A percentile compares a stretch with the other conserved stretches of the same genome.
Evolutionary conservation across 2,329 filamentous ascomycete genomes (phyloP).

Genomic region (Fonsecaea multimorphosa): DNA sequence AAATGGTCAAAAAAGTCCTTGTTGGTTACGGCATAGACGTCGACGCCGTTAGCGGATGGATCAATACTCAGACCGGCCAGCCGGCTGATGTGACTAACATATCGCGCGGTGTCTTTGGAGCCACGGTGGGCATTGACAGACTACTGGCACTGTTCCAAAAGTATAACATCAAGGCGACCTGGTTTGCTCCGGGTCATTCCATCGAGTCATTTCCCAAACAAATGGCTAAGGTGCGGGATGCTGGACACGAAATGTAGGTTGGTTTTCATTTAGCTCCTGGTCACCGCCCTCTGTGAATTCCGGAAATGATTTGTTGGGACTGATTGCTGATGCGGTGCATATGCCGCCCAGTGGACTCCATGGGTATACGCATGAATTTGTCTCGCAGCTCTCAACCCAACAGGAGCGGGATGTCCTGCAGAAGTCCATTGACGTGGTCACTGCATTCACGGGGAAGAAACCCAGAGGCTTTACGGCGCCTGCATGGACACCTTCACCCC

Average conservation of each 20-base stretch:
- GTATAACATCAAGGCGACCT: conserved; percentile 59
- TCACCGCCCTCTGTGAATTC: neutral
- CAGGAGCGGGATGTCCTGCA: conserved; percentile 49
- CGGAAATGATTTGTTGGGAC: conserved; percentile 39
- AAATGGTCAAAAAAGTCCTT: conserved; percentile 32
- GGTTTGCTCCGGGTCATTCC: conserved; percentile 66
- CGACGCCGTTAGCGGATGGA: conserved; percentile 38
- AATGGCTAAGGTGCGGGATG: conserved; percentile 51
- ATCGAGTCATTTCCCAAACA: conserved; percentile 61
- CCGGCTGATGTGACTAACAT: conserved; percentile 45
- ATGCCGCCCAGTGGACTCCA: conserved; percentile 45
- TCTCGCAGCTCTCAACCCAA: conserved; percentile 39
- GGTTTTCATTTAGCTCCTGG: neutral
- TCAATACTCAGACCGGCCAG: conserved; percentile 50
- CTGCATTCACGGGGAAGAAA: conserved; percentile 48
- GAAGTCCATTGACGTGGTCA: conserved; percentile 49
- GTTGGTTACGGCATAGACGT: conserved; percentile 35
- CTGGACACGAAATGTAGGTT: conserved; percentile 50
- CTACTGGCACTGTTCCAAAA: conserved; percentile 51
- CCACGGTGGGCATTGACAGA: conserved; percentile 38
- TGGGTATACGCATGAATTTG: conserved; percentile 54
- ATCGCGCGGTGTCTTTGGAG: conserved; percentile 40
- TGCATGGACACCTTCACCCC: conserved; percentile 49
- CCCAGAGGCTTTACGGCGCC: conserved; percentile 54
- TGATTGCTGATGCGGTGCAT: conserved; percentile 20